phyloP scores from a whole-genome alignment of 805 yeast species.

The Lipomyces sp. region DNA sequence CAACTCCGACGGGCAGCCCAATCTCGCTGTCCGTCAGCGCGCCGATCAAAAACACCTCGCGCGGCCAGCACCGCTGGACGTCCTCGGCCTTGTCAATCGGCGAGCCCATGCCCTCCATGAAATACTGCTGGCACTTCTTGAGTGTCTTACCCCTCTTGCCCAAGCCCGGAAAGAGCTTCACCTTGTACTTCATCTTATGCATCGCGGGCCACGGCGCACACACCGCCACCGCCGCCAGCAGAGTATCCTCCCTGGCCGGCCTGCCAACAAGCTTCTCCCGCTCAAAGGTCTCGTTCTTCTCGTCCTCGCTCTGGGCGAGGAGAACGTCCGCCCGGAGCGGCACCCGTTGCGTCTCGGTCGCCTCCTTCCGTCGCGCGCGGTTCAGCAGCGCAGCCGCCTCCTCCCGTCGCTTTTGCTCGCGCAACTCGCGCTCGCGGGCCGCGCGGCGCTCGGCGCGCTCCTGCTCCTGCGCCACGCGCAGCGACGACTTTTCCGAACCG shows the following conservation, averaged over 20 bases:
- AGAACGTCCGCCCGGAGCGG: conserved; percentile 18
- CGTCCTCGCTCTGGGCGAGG: conserved; percentile 32
- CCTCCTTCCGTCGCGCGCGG: conserved; percentile 31
- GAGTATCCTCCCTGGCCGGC: conserved; percentile 45
- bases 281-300: conserved; percentile 42
- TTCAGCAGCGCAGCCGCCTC: conserved; percentile 40
- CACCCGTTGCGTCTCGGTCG: conserved; percentile 24
- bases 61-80: conserved; percentile 66
- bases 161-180: conserved; percentile 72
- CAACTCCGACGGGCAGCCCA: conserved; percentile 63
- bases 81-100: conserved; percentile 43
- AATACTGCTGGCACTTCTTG: conserved; percentile 60
- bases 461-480: conserved; percentile 11
- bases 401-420: conserved; percentile 18
- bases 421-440: conserved; percentile 18
- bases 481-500: conserved; percentile 63
- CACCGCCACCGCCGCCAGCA: conserved; percentile 69
- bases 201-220: conserved; percentile 92
- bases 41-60: conserved; percentile 57
- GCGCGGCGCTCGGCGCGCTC: conserved; percentile 32
- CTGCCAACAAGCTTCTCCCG: conserved; percentile 41
- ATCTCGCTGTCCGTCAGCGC: conserved; percentile 62
- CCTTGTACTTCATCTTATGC: conserved; percentile 70
- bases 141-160: conserved; percentile 87
- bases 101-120: conserved; percentile 46